Evolutionary conservation across 352 stramenopile genomes (phyloP).

Genomic region (Pythium rishiriense): DNA sequence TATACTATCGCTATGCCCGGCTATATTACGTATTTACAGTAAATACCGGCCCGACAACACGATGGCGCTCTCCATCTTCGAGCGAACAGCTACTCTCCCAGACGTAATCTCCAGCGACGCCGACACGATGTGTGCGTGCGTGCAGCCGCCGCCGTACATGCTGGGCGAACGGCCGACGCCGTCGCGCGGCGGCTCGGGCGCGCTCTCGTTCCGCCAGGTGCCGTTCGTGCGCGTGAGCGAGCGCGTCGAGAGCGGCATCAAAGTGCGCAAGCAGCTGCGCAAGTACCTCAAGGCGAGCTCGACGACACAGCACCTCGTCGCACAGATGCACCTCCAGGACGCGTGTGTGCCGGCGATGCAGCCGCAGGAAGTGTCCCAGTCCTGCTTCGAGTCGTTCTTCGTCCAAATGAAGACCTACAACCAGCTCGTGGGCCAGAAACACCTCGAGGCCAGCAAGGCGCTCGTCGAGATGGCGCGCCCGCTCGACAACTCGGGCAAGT

Average conservation of each 20-base stretch:
- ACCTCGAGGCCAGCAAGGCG: constrained; percentile 74
- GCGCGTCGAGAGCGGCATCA: constrained; percentile 78
- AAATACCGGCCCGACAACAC: constrained; percentile 9
- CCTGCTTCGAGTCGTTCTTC: constrained; percentile 80
- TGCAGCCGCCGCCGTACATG: constrained; percentile 76
- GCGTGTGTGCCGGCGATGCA: constrained; percentile 73
- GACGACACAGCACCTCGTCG: constrained; percentile 75
- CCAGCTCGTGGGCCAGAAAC: constrained; percentile 72
- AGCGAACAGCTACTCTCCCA: too few relatives aligned
- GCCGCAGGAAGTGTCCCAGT: constrained; percentile 79
- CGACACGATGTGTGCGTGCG: constrained; percentile 28
- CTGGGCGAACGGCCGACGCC: constrained; percentile 71
- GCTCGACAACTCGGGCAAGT: constrained; percentile 73
- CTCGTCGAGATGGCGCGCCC: constrained; percentile 76
- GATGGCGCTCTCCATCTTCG: background rate
- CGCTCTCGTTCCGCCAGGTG: constrained; percentile 71
- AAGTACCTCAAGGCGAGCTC: constrained; percentile 84
- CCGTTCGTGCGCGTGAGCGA: constrained; percentile 79
- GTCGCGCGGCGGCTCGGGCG: constrained; percentile 48
- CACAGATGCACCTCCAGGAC: constrained; percentile 79
- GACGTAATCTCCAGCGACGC: background rate
- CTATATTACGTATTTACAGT: background rate
- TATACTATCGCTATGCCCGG: background rate
- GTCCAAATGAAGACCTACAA: constrained; percentile 80
- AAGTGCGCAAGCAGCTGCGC: constrained; percentile 79